Base-by-base conservation (phyloP, 768 basidiomycete species). In the Hericium erinaceus region DNA sequence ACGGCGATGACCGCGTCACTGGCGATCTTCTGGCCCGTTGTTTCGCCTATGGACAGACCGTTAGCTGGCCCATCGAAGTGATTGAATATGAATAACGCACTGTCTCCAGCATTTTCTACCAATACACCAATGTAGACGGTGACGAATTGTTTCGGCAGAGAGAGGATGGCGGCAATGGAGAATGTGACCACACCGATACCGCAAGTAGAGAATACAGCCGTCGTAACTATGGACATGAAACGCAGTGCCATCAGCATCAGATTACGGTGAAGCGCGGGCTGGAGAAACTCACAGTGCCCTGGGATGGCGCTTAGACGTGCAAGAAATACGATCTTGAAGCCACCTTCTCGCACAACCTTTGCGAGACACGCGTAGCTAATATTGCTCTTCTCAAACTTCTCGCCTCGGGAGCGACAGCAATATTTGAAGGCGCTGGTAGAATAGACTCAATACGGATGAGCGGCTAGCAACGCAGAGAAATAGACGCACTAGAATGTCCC, bases 101-200 rank as follows among this genome's bases (percentile, higher is more conserved):
- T 2, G 22, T 33, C 37, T 44, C 48, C 57, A 2, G 57, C 2
- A 3, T 26, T 48, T 61, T 87, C 81, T n/a, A 91, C 68, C 28
- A 89, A 75, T 33, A 90, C 91, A 39, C 93, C 93, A 15, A 95
- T 79, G 66, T 97, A 97, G 12, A 97, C 94, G 8, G 88, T 90
- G 62, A 92, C 80, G 64, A 97, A 86, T 69, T 97, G 93, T 67
- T 95, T 95, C 7, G 93, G 93, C 66, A 92, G 71, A 18, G 91
- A 90, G 16, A 94, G 73, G 63, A 93, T 71, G 4, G 92, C 87
- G 22, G 94, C 92, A 7, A 90, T 59, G 53, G 81, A 74, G 70
- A 95, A 97, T 28, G 83, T 76, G 64, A 83, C 73, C 61, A 94
- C 85, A 58, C 76, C 74, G 87, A 95, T 92, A 39, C 94, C 94